These are phyloP conservation scores for Termitomyces sp. DNA, from an alignment of 768 basidiomycete species.

Conservation along the genomic window DNA sequence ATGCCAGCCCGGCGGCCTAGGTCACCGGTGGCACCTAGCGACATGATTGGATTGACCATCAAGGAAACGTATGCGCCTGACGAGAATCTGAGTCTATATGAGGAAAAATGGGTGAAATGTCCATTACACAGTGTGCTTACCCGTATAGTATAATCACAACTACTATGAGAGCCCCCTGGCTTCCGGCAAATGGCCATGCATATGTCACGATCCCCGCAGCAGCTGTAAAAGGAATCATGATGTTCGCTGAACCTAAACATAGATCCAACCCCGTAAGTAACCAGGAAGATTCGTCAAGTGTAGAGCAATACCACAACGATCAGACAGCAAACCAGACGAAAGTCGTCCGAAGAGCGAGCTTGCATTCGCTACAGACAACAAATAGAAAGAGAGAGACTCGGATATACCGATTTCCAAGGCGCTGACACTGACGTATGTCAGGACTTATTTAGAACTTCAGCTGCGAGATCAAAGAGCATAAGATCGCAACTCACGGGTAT, in stretches of 20 bases:
- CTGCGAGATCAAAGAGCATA: slow-evolving; percentile 23
- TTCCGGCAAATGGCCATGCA: slow-evolving; percentile 63
- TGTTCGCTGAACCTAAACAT: slow-evolving; percentile 55
- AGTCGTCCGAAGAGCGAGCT: slow-evolving; percentile 61
- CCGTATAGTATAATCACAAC: slow-evolving; percentile 61
- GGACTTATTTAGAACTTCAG: slow-evolving; percentile 38
- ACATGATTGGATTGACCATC: slow-evolving; percentile 51
- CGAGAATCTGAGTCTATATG: slow-evolving; percentile 31
- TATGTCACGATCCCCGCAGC: slow-evolving; percentile 57
- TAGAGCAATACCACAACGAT: slow-evolving; percentile 42
- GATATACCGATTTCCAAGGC: slow-evolving; percentile 47
- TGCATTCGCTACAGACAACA: slow-evolving; percentile 66
- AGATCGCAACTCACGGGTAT: slow-evolving; percentile 44
- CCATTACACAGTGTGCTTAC: slow-evolving; percentile 25
- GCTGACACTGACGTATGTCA: slow-evolving; percentile 64
- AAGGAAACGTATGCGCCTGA: slow-evolving; percentile 62
- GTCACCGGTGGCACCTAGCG: slow-evolving; percentile 56
- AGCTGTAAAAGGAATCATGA: slow-evolving; percentile 61
- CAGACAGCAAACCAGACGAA: slow-evolving; percentile 47
- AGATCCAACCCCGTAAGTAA: neutral
- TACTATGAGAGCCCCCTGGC: slow-evolving; percentile 44
- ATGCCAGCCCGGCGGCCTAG: slow-evolving; percentile 65
- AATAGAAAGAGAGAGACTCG: slow-evolving; percentile 53
- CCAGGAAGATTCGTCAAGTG: neutral
- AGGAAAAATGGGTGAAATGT: neutral